Base-by-base conservation (phyloP, 1,284 basidiomycete genomes). In the Fomes fomentarius region DNA sequence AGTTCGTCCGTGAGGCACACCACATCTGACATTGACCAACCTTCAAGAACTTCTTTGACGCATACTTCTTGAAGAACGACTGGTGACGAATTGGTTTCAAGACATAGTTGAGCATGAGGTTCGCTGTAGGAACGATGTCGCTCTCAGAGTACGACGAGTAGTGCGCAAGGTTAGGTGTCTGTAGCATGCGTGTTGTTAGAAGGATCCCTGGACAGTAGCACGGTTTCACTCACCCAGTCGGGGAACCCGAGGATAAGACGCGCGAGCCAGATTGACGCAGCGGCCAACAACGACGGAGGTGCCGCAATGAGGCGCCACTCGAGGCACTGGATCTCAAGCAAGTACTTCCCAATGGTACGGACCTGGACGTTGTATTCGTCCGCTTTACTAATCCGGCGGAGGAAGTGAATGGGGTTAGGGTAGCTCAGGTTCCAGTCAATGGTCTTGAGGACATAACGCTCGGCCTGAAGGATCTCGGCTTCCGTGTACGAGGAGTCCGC, bases 311-410 rank as follows among this genome's bases (percentile, higher is more conserved):
- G 76, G 5, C 88, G 78, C 82, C 94, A 91, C 64, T 99, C 95
- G 11, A 99, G 80, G 53, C 89, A 86, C 12, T 85, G 85, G 52
- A 98, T 93, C 78, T 99, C 96, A 64, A 97, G 79, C 43, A 97
- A 80, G 72, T 93, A 98, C 73, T 98, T 99, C 47, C 89, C 95
- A 10, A 98, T 81, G 0, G 95, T 98, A 52, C 96, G 80, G 24
- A 89, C 89, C 69, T 96, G 89, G 50, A 94, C 85, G 67, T 98
- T 93, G 71, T 96, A 98, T 56, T 93, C 90, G 66, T 99, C 97
- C 3, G 96, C 97, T 74, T 98, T 99, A 73, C 93, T 95, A 56
- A 95, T 88, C 43, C 95, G 82, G 33, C 96, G 81, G 48, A 98
- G 79, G 74, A 92, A 98, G 72, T 96, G 91, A 67, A 98, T 90